phyloP scores from a whole-genome alignment of 306 rosid genomes.

The Lotus japonicus region DNA sequence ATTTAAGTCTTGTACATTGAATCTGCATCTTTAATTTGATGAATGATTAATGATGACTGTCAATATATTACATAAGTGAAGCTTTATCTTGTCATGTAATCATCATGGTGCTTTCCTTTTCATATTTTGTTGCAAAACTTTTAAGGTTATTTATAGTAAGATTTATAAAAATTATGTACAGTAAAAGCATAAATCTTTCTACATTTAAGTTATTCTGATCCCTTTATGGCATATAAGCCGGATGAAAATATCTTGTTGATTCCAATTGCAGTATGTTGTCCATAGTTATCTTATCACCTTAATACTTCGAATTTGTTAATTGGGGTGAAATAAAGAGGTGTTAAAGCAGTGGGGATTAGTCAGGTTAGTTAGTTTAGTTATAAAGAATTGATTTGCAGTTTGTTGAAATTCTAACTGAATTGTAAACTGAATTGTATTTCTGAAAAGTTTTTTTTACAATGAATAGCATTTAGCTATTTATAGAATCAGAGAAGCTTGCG shows the following conservation, averaged over 20 bases:
- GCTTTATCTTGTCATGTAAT: not conserved
- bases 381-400: not conserved
- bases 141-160: not conserved
- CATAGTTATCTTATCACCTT: not conserved
- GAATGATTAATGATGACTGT: not conserved
- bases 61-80: not conserved
- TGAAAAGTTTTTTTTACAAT: no score
- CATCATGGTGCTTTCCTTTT: not conserved
- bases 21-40: not conserved
- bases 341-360: not conserved
- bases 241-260: not conserved
- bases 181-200: not conserved
- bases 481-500: no score
- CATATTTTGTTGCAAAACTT: not conserved
- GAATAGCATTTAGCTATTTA: no score
- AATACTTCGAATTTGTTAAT: not conserved
- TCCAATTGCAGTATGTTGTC: not conserved
- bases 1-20: not conserved
- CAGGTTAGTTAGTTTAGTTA: not conserved
- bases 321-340: not conserved
- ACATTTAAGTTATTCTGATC: not conserved
- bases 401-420: no score
- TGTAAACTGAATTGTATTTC: no score
- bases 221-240: not conserved
- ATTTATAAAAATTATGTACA: no score